Conservation (phyloP, 164 flowering plant species). For the Aristolochia californica region DNA sequence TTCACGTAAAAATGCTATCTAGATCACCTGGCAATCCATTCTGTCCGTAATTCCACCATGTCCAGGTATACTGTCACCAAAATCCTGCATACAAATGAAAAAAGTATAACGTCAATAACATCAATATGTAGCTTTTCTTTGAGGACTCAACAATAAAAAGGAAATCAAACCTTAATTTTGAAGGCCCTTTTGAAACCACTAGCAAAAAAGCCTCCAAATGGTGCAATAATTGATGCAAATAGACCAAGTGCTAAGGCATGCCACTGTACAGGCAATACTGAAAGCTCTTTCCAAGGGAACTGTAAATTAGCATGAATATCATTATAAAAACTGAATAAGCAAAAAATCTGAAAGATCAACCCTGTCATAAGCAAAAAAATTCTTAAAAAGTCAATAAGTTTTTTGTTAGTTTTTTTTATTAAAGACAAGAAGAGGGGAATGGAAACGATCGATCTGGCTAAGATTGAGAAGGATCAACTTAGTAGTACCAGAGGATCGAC, state of each 20-base stretch:
- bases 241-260: conserved; percentile 79
- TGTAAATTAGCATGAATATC: conserved; percentile 20
- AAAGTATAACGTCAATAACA: not conserved
- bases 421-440: too few species aligned
- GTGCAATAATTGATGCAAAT: conserved; percentile 95
- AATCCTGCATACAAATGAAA: conserved; percentile 44
- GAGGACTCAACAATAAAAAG: not conserved
- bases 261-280: conserved; percentile 87
- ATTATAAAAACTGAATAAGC: not conserved
- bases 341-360: not conserved
- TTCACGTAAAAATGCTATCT: not conserved
- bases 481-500: too few species aligned
- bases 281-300: conserved; percentile 78
- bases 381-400: too few species aligned
- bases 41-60: conserved; percentile 99
- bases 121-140: not conserved
- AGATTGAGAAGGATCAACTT: too few species aligned
- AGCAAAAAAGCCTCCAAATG: conserved; percentile 98
- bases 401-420: too few species aligned
- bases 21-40: conserved; percentile 75
- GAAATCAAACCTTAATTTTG: conserved; percentile 69
- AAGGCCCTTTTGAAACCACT: conserved; percentile 98
- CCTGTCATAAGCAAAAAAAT: not conserved
- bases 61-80: conserved; percentile 98
- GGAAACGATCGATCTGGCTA: too few species aligned